Conservation (phyloP, 2,329 filamentous ascomycete genomes). For the Didymellaceae sp. region DNA sequence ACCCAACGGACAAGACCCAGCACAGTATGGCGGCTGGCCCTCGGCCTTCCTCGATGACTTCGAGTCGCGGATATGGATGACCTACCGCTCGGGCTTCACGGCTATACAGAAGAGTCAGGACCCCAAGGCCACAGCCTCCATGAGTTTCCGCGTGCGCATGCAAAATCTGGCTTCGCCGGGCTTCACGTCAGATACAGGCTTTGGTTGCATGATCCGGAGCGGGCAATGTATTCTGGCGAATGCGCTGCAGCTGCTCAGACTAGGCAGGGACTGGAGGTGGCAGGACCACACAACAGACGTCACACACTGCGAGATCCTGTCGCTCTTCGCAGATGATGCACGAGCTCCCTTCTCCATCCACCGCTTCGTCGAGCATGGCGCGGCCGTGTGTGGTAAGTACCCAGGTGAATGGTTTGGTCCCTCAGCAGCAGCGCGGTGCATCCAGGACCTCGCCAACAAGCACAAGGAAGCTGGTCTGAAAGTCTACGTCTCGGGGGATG, state of each 20-base stretch:
- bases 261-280: constrained; percentile 88
- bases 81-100: constrained; percentile 86
- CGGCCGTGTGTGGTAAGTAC: constrained; percentile 86
- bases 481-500: constrained; percentile 89
- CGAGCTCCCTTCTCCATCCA: constrained; percentile 92
- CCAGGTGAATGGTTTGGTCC: constrained; percentile 99
- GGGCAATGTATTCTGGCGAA: constrained; percentile 94
- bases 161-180: constrained; percentile 82
- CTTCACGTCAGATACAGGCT: constrained; percentile 92
- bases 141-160: constrained; percentile 85
- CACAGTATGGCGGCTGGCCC: constrained; percentile 73
- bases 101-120: constrained; percentile 81
- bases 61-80: constrained; percentile 94
- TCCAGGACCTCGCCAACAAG: constrained; percentile 78
- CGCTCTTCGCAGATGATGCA: constrained; percentile 85
- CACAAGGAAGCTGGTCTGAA: constrained; percentile 68
- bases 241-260: constrained; percentile 71
- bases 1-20: constrained; percentile 43
- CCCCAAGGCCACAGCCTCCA: constrained; percentile 70
- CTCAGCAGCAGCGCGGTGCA: constrained; percentile 93
- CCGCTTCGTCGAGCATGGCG: constrained; percentile 88
- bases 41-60: constrained; percentile 87
- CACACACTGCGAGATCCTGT: constrained; percentile 74
- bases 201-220: constrained; percentile 98
- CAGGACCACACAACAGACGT: constrained; percentile 55